These are phyloP conservation scores for Xylariaceae sp. DNA, from an alignment of 2,329 filamentous ascomycete genomes.

Conservation along the genomic window DNA sequence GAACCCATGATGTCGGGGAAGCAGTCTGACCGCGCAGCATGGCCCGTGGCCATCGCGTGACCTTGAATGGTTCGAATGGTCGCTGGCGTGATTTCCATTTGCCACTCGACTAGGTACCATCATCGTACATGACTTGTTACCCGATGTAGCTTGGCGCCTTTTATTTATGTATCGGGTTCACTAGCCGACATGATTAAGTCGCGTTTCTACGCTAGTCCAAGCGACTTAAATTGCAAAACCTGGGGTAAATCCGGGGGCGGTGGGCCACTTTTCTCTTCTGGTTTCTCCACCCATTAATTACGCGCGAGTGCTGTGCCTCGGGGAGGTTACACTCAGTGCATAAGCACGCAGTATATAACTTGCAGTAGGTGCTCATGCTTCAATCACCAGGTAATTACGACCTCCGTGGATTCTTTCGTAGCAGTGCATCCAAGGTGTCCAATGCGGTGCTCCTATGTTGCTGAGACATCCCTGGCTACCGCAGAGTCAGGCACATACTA, in stretches of 20 bases:
- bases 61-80: conserved; percentile 23
- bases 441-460: too few species aligned
- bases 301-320: too few species aligned
- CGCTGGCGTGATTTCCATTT: conserved; percentile 24
- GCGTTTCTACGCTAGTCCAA: not conserved
- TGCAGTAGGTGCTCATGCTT: too few species aligned
- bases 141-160: conserved; percentile 16
- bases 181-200: too few species aligned
- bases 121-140: conserved; percentile 20
- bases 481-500: too few species aligned
- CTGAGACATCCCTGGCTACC: too few species aligned
- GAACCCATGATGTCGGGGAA: not conserved
- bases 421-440: too few species aligned
- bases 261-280: conserved; percentile 1
- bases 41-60: conserved; percentile 27
- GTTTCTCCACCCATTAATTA: not conserved
- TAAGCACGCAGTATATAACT: too few species aligned
- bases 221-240: conserved; percentile 14
- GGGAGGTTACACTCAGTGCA: too few species aligned
- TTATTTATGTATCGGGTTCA: not conserved
- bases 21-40: not conserved
- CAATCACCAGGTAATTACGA: too few species aligned
- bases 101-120: conserved; percentile 10
- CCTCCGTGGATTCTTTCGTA: too few species aligned
- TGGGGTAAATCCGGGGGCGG: conserved; percentile 27